Conservation (phyloP, 148 eudicot genomes). For the Rhododendron williamsianum region DNA sequence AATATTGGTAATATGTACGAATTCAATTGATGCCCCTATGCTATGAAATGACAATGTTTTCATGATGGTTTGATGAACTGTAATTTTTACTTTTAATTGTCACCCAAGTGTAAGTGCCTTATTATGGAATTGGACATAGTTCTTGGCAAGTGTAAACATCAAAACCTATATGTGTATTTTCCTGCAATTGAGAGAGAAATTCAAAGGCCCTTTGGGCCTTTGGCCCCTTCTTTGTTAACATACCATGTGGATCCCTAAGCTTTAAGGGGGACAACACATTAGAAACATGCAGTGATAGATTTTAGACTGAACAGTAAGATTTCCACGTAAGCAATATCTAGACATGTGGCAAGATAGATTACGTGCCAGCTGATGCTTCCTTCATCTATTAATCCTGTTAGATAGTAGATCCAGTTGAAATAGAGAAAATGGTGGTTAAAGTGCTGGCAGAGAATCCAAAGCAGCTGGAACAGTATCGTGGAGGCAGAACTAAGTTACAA, state of each 20-base stretch:
- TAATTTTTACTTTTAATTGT: neutral
- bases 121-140: neutral
- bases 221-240: neutral
- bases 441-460: slow-evolving; percentile 70
- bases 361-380: neutral
- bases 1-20: neutral
- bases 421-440: slow-evolving; percentile 74
- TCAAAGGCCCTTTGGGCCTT: neutral
- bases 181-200: neutral
- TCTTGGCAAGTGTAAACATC: neutral
- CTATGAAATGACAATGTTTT: neutral
- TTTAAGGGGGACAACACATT: neutral
- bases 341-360: neutral
- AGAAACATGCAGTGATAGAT: neutral
- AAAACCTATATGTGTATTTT: neutral
- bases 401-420: slow-evolving; percentile 72
- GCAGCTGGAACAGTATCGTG: slow-evolving; percentile 85
- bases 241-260: neutral
- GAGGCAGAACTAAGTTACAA: slow-evolving; percentile 87
- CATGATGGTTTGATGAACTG: neutral
- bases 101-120: neutral
- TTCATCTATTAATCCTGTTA: slow-evolving; percentile 22
- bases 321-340: neutral
- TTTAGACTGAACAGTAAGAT: neutral
- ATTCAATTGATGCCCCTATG: neutral